Conservation (phyloP, 2,329 filamentous ascomycete genomes). For the Colletotrichum sp. region DNA sequence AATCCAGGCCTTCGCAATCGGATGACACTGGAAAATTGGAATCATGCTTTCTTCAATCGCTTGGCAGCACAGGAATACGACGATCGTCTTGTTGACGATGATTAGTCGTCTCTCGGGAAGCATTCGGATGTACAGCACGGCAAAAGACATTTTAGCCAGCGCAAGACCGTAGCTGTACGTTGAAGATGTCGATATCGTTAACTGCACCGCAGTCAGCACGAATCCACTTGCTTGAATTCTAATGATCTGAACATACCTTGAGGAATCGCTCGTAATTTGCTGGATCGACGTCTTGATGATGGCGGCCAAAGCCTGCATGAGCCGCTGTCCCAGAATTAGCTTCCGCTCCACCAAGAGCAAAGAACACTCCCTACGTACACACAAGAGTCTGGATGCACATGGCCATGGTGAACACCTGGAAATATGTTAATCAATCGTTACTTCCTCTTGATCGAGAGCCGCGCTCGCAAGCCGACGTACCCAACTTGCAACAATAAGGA, state of each 20-base stretch:
- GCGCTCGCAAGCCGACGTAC: not conserved
- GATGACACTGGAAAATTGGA: slow-evolving; percentile 31
- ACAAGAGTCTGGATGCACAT: not conserved
- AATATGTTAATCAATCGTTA: not conserved
- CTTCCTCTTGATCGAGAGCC: not conserved
- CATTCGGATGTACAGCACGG: slow-evolving; percentile 35
- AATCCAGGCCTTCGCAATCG: slow-evolving; percentile 30
- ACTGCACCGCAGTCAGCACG: not conserved
- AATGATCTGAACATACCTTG: not conserved
- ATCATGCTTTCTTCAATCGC: slow-evolving; percentile 33
- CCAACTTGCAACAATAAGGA: not conserved
- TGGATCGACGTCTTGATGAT: not conserved
- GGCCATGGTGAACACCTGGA: not conserved
- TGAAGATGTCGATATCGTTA: slow-evolving; percentile 26
- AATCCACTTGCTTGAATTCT: no score
- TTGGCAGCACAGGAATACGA: slow-evolving; percentile 31
- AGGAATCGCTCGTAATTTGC: not conserved
- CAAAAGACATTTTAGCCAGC: slow-evolving; percentile 35
- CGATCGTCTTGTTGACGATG: slow-evolving; percentile 31
- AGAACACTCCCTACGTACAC: not conserved
- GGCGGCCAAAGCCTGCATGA: not conserved
- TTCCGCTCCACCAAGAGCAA: not conserved
- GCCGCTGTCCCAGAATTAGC: not conserved
- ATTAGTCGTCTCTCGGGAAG: slow-evolving; percentile 27
- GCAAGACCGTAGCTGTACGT: slow-evolving; percentile 33